Evolutionary conservation across 208 protist species (phyloP).

Genomic region (Herpetomonas tarakana): DNA sequence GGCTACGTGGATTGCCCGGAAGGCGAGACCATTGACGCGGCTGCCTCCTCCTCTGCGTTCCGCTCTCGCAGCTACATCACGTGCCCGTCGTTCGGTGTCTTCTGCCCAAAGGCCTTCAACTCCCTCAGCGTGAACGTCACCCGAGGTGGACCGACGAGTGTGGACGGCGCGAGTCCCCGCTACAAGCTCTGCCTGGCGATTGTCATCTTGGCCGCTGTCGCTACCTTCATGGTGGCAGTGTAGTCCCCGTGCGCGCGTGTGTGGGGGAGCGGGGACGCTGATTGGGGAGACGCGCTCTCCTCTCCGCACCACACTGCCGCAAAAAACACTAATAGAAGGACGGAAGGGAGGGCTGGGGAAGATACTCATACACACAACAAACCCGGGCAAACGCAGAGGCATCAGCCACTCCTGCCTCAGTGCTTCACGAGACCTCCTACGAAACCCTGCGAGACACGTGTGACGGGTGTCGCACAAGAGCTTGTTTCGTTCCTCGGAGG

Average conservation of each 20-base stretch:
- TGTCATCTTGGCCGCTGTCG: no score
- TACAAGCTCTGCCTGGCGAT: background rate
- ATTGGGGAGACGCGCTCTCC: background rate
- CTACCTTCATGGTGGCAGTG: background rate
- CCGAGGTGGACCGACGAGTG: background rate
- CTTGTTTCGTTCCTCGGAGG: no score
- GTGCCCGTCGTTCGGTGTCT: background rate
- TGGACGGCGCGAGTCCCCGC: background rate
- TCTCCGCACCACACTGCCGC: no score
- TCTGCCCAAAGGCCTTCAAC: background rate
- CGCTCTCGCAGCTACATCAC: slow-evolving; percentile 4
- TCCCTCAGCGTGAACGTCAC: background rate
- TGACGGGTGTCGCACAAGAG: no score
- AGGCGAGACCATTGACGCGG: background rate
- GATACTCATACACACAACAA: no score
- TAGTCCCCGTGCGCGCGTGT: no score
- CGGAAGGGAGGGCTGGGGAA: no score
- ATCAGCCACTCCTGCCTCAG: no score
- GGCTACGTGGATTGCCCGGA: slow-evolving; percentile 5
- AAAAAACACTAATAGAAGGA: no score
- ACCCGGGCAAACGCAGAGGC: no score
- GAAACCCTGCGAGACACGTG: no score
- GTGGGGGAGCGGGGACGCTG: background rate
- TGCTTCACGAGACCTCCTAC: no score
- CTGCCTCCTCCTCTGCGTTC: background rate